Base-by-base conservation (phyloP, 148 eudicot species). In the Cornus florida region DNA sequence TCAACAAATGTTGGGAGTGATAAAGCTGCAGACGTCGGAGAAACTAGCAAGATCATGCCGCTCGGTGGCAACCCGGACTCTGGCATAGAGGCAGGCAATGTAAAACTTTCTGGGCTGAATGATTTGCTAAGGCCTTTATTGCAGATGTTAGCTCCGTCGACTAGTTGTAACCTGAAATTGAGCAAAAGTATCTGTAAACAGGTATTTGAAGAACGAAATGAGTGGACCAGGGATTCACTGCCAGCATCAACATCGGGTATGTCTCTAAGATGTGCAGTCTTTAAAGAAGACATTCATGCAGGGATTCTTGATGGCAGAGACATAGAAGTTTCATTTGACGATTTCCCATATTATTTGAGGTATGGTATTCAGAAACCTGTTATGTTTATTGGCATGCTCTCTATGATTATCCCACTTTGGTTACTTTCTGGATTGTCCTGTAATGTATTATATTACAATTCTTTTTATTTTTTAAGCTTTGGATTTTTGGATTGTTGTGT, bases 281-380 rank as follows among this genome's bases (percentile, higher is more conserved):
- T 94, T 74, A 92, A 79, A 82, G 97, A 92, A 84, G 92, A 89
- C 41, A 90, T 92, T 43, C 84, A 72, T 74, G 84, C 92, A 19
- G 85, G 82, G 57, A 87, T 94, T 73, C 75, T 94, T 70, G 90
- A 91, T 86, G 97, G 97, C 46, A 88, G 86, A 72, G 79, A 90
- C 22, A 72, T 90, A 50, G 87, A 88, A 70, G 95, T 94, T 83
- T 87, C 97, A 41, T 94, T 94, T 80, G 95, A 92, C 66, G 85
- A 88, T 67, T 94, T 94, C 85, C 98, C 97, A 22, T 94, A 94
- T 87, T 94, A 92, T 82, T 78, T 92, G 72, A 94, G 98, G 98
- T 94, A 64, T 76, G 79, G 46, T 38, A 9, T 56, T 67, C 71
- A 28, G 23, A 28, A 48, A 7, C 59, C n/a, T 66, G 17, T 10